Evolutionary conservation across 2,329 filamentous ascomycete species (phyloP), one percentile per base, ranked within the genome.

Genomic region (Bipolaris zeicola): DNA sequence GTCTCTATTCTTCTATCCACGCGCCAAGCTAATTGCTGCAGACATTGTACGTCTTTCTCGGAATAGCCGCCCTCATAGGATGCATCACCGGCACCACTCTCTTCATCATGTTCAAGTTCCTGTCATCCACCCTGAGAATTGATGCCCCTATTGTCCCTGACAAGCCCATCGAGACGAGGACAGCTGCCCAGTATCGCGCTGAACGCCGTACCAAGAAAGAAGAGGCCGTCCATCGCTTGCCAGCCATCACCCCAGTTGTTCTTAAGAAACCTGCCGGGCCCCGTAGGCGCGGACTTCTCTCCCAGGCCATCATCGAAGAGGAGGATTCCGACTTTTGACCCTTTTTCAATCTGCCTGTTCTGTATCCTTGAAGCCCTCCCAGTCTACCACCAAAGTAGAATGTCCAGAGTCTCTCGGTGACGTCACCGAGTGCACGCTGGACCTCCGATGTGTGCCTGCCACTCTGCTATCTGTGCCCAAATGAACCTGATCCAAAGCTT

Each of bases 221-320:
- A 14, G 49, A 59, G 44, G 41, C 42, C 55, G 38, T 57, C 51
- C 70, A 62, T 61, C 44, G 44, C 39, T 49, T 59, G 7, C 63
- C 60, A 2, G 57, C 56, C 44, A 56, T 66, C n/a, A 57, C 59
- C 22, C 65, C 57, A 1, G 49, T 61, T 18, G 50, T 66, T 18
- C 22, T 66, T 48, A 67, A 66, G 74, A 79, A 52, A 76, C 78
- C 49, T 1, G 42, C 59, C 18, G 55, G 47, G 14, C 39, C 58
- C 26, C 62, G 58, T 7, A 64, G 78, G 4, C 76, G 79, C 48
- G 83, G 83, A 1, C 70, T 91, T 16, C 75, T 89, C 41, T 81
- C 83, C 26, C 86, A 89, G 69, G 89, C 86, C 0, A 91, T 92
- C 60, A 82, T 89, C 55, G 89, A 90, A 73, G 89, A 91, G 70